phyloP scores from a whole-genome alignment of 2,329 filamentous ascomycete species.

The Byssothecium circinans region DNA sequence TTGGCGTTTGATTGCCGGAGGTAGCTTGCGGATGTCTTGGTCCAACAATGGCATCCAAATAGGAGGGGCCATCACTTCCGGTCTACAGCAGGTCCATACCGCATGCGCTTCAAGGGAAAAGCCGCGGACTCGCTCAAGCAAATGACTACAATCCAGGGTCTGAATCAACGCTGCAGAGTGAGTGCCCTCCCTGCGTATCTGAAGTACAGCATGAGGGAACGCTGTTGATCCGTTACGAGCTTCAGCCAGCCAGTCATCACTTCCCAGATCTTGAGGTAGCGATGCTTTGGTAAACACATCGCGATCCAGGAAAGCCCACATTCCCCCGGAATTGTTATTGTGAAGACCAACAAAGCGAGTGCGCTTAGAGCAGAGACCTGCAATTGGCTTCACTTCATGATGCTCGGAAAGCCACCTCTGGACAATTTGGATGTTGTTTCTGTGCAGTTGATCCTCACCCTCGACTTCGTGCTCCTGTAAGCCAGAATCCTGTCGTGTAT shows the following conservation, averaged over 20 bases:
- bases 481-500: constrained; percentile 14
- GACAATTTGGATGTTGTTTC: constrained; percentile 26
- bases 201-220: constrained; percentile 57
- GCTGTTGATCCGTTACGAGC: constrained; percentile 21
- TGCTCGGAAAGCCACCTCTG: constrained; percentile 51
- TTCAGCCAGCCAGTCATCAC: constrained; percentile 35
- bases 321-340: constrained; percentile 46
- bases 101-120: constrained; percentile 59
- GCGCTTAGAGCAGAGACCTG: constrained; percentile 49
- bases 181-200: constrained; percentile 53
- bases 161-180: constrained; percentile 44
- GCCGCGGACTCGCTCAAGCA: constrained; percentile 55
- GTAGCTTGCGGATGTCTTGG: constrained; percentile 57
- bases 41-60: constrained; percentile 53
- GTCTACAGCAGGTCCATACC: constrained; percentile 52
- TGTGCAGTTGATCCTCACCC: constrained; percentile 3
- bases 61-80: constrained; percentile 49
- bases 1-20: constrained; percentile 39
- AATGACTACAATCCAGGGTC: constrained; percentile 50
- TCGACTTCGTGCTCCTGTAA: constrained; percentile 15
- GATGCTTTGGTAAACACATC: constrained; percentile 47
- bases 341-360: constrained; percentile 53
- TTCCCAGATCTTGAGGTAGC: constrained; percentile 27
- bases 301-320: constrained; percentile 54
- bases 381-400: constrained; percentile 50